A percentile compares a stretch with the other conserved stretches of the same genome.
phyloP scores from a whole-genome alignment of 176 grass and related monocot species.

The Dactylis glomerata region DNA sequence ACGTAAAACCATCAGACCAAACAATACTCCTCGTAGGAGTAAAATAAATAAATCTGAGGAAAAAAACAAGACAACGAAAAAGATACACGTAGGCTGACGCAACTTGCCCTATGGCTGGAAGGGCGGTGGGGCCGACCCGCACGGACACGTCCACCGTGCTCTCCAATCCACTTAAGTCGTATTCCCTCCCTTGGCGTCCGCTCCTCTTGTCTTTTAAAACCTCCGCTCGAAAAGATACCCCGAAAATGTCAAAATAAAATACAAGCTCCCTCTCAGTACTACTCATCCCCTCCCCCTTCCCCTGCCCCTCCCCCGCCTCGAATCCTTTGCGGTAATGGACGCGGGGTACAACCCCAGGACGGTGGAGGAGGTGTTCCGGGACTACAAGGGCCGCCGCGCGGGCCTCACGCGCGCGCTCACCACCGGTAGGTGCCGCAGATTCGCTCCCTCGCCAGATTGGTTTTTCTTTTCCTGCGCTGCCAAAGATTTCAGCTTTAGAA shows the following conservation, averaged over 20 bases:
- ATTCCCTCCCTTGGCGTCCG: slow-evolving; percentile 49
- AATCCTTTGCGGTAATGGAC: slow-evolving; percentile 53
- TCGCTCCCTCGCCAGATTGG: slow-evolving; percentile 5
- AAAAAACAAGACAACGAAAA: not conserved
- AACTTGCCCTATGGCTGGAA: not conserved
- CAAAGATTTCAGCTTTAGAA: not conserved
- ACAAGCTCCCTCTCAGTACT: not conserved
- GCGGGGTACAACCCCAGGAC: slow-evolving; percentile 75
- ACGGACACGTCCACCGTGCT: slow-evolving; percentile 35
- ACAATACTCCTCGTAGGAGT: not conserved
- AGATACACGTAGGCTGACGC: not conserved
- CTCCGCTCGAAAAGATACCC: not conserved
- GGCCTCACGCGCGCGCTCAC: slow-evolving; percentile 85
- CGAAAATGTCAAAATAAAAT: slow-evolving; percentile 25
- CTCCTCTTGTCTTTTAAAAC: slow-evolving; percentile 22
- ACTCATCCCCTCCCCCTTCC: not conserved
- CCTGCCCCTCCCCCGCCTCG: not conserved
- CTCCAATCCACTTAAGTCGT: slow-evolving; percentile 61
- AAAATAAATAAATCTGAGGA: too few relatives aligned
- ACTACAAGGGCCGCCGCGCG: slow-evolving; percentile 87
- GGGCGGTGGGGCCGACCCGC: not conserved
- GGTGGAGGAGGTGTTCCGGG: slow-evolving; percentile 96
- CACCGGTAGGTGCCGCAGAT: slow-evolving; percentile 41
- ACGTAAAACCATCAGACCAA: not conserved
- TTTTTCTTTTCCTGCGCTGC: not conserved